These are phyloP conservation scores for Coriaria nepalensis DNA, from an alignment of 306 rosid species.

Conservation along the genomic window DNA sequence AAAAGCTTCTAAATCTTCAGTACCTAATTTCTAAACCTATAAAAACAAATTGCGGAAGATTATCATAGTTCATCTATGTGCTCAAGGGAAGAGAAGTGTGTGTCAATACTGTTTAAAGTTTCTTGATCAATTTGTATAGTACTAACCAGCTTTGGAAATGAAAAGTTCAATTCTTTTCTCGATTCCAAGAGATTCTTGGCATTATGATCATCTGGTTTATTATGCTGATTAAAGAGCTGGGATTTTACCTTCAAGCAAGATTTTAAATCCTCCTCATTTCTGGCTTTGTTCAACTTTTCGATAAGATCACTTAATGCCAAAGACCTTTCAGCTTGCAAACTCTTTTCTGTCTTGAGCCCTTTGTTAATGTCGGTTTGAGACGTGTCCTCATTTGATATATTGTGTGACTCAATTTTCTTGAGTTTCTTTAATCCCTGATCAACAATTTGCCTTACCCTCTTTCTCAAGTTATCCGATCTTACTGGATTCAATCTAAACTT, in stretches of 20 bases:
- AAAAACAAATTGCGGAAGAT: background rate
- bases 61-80: conserved; percentile 47
- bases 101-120: conserved; percentile 43
- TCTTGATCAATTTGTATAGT: conserved; percentile 42
- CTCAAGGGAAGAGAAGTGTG: conserved; percentile 53
- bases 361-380: background rate
- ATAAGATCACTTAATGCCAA: conserved; percentile 50
- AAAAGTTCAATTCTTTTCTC: conserved; percentile 26
- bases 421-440: conserved; percentile 61
- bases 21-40: background rate
- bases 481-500: conserved; percentile 45
- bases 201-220: conserved; percentile 20
- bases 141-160: conserved; percentile 28
- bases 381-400: conserved; percentile 7
- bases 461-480: conserved; percentile 43
- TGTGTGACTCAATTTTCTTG: conserved; percentile 25
- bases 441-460: conserved; percentile 48
- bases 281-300: conserved; percentile 75
- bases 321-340: conserved; percentile 33
- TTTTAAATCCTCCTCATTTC: conserved; percentile 75
- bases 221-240: conserved; percentile 40
- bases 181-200: conserved; percentile 23
- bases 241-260: conserved; percentile 56
- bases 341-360: conserved; percentile 28
- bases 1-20: background rate